Conservation (phyloP, 2,329 filamentous ascomycete genomes). For the Hymenoscyphus fraxineus region DNA sequence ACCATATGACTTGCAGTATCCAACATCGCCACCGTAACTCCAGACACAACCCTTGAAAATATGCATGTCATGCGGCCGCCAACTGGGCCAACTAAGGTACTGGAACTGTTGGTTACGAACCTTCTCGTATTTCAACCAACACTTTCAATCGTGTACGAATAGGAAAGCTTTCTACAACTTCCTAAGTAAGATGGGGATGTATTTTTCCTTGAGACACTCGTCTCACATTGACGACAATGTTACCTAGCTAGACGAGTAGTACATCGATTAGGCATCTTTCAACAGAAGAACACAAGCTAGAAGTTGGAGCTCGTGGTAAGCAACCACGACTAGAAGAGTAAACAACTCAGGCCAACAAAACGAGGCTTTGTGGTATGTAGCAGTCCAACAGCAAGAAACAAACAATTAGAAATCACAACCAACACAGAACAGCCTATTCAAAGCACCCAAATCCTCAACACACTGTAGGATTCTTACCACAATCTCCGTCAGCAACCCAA, state of each 20-base stretch:
- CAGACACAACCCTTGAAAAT: not conserved
- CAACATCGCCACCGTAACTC: not conserved
- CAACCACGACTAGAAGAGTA: not conserved
- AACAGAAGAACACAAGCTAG: not conserved
- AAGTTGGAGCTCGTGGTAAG: not conserved
- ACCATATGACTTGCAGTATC: not conserved
- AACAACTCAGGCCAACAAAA: not conserved
- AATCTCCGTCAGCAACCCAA: not conserved
- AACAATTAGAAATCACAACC: not conserved
- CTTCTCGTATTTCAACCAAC: not conserved
- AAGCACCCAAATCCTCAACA: not conserved
- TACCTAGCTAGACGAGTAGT: not conserved
- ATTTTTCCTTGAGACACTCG: not conserved
- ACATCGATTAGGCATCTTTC: not conserved
- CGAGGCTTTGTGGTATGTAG: too few species aligned
- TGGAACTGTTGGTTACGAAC: not conserved
- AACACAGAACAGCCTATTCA: not conserved
- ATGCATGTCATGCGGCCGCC: not conserved
- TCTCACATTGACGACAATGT: not conserved
- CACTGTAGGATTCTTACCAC: not conserved
- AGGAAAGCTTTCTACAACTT: not conserved
- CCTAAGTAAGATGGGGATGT: not conserved
- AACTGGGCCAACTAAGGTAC: not conserved
- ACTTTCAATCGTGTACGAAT: not conserved
- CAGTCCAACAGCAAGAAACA: not conserved